phyloP scores from a whole-genome alignment of 1,284 basidiomycete genomes.

The Coniferiporia sulphurascens region DNA sequence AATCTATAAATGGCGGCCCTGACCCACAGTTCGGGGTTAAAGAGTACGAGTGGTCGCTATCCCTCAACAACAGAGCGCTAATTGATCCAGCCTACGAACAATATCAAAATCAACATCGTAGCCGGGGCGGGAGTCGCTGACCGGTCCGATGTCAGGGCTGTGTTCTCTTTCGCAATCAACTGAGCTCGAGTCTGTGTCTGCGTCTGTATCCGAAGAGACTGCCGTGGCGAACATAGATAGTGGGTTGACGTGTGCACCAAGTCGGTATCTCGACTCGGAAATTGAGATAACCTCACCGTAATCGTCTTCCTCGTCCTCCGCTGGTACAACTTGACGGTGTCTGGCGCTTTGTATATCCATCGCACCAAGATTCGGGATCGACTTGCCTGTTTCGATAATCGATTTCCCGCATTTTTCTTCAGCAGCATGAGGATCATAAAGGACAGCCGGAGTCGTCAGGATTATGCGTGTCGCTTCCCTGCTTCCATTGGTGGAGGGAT shows the following conservation, averaged over 20 bases:
- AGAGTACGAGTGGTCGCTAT: neutral
- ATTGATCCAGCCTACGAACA: neutral
- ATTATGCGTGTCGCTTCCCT: constrained; percentile 10
- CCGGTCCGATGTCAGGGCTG: neutral
- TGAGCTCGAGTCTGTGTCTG: neutral
- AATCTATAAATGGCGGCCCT: neutral
- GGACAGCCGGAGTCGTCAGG: constrained; percentile 2
- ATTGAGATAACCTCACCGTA: constrained; percentile 7
- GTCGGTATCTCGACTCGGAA: constrained; percentile 5
- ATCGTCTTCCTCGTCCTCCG: constrained; percentile 15
- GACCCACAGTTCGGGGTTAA: neutral
- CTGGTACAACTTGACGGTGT: neutral
- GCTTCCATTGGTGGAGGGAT: neutral
- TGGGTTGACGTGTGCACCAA: constrained; percentile 15
- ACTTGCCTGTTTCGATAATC: neutral
- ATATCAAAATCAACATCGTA: neutral
- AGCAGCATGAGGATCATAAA: constrained; percentile 1
- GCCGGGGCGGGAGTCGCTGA: neutral
- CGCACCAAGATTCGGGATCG: neutral
- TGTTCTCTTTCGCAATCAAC: neutral
- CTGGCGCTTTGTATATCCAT: neutral
- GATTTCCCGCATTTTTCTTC: neutral
- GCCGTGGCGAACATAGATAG: constrained; percentile 17
- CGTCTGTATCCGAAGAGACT: neutral
- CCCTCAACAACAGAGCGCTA: neutral